Evolutionary conservation across 257 asterid species (phyloP).

Genomic region (Scutellaria galericulata): DNA sequence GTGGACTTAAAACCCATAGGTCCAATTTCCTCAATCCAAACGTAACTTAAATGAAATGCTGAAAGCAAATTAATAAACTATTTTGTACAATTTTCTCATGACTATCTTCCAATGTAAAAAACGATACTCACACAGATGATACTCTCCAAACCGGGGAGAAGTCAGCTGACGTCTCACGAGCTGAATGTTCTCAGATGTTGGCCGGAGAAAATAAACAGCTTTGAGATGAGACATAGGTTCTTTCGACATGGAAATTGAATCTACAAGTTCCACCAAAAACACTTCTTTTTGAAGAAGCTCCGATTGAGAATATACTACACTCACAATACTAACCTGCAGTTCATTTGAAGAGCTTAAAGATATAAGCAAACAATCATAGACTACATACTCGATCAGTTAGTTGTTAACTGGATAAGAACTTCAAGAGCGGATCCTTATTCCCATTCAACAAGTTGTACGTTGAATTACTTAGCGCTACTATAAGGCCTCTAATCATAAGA

Average conservation of each 20-base stretch:
- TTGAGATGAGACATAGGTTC: constrained; percentile 97
- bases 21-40: neutral
- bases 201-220: constrained; percentile 96
- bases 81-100: neutral
- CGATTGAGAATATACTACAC: constrained; percentile 91
- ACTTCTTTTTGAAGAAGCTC: constrained; percentile 98
- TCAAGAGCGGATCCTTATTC: neutral
- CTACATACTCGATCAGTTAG: neutral
- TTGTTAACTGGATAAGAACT: neutral
- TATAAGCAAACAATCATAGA: constrained; percentile 16
- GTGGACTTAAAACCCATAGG: neutral
- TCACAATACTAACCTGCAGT: constrained; percentile 89
- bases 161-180: constrained; percentile 84
- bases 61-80: constrained; percentile 13
- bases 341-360: constrained; percentile 11
- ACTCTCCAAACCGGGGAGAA: constrained; percentile 94
- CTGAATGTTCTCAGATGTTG: constrained; percentile 83
- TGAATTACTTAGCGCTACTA: neutral
- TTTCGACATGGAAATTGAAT: constrained; percentile 90
- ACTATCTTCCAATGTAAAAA: constrained; percentile 13
- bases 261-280: constrained; percentile 87
- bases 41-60: constrained; percentile 13
- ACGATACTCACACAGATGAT: constrained; percentile 84
- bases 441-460: constrained; percentile 11
- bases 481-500: neutral